Base-by-base conservation (phyloP, 2,329 filamentous ascomycete genomes). In the Sclerotiophoma versabilis region DNA sequence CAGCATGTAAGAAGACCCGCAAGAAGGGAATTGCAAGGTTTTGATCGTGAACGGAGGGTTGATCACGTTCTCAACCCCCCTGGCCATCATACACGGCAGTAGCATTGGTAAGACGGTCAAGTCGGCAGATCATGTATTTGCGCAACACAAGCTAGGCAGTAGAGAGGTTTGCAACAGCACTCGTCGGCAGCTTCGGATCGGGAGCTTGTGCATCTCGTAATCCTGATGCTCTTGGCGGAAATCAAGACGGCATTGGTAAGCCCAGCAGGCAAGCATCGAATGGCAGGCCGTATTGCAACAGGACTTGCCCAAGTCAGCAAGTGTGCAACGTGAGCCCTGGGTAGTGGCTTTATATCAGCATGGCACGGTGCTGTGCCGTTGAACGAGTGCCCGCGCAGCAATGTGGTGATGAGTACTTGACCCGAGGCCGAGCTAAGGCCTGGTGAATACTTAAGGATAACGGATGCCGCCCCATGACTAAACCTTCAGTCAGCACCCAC, bases 231-330 rank as follows among this genome's bases (percentile, higher is more conserved):
- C 60, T 52, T 50, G 55, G 54, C 56, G 49, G 50, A 39, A 49
- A 49, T 48, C 23, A 26, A 47, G 49, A 49, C 42, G 43, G 54
- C 55, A 65, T 64, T 65, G 64, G 64, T 66, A 49, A 63, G 60
- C 58, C 36, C 36, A 34, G 46, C 52, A 52, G 39, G 52, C 46
- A 34, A 49, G 54, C 49, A 54, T 52, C 57, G 54, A 53, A 62
- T 46, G 29, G 37, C 14, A 38, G 23, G 20, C 33, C 50, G 39
- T 20, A 19, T 34, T 27, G 45, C 46, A 38, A 47, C 46, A 47
- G 33, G 33, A 55, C 41, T 58, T 54, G 51, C 61, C 61, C 39
- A 56, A 61, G 57, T 49, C 47, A 59, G 61, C 53, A 52, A 50
- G 52, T 60, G 60, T 30, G 37, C 37, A 29, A 19, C 15, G 22